phyloP scores from a whole-genome alignment of 2,329 filamentous ascomycete species.

The Gnomoniopsis smithogilvyi region DNA sequence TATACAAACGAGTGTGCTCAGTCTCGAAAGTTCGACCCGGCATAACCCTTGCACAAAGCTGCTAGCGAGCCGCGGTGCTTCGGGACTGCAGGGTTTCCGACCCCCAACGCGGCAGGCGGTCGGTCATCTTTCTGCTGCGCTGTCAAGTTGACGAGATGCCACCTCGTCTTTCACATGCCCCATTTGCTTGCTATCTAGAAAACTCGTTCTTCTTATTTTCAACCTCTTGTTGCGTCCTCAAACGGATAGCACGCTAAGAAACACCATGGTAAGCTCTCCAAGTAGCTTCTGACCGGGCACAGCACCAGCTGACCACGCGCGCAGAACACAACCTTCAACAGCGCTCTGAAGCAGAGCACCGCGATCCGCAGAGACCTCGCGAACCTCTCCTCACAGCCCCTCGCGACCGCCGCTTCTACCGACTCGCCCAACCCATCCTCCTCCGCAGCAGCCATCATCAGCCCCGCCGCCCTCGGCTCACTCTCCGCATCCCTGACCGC shows the following conservation, averaged over 20 bases:
- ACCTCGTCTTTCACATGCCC: not conserved
- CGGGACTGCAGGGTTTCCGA: not conserved
- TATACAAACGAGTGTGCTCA: no score
- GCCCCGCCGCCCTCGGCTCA: slow-evolving; percentile 56
- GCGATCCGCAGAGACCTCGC: slow-evolving; percentile 76
- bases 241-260: not conserved
- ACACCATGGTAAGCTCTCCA: not conserved
- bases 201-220: not conserved
- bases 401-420: slow-evolving; percentile 18
- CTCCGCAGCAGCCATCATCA: slow-evolving; percentile 46
- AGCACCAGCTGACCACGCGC: not conserved
- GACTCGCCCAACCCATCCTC: slow-evolving; percentile 43
- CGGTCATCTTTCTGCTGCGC: not conserved
- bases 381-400: slow-evolving; percentile 49
- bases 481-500: slow-evolving; percentile 67
- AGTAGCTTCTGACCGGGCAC: not conserved
- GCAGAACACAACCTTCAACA: slow-evolving; percentile 83
- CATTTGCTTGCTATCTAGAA: not conserved
- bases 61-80: no score
- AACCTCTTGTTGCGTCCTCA: not conserved
- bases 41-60: not conserved
- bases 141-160: not conserved
- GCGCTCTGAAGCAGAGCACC: slow-evolving; percentile 80
- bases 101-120: not conserved
- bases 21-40: no score